phyloP scores from a whole-genome alignment of 106 monocot genomes.

The Platanthera zijinensis region DNA sequence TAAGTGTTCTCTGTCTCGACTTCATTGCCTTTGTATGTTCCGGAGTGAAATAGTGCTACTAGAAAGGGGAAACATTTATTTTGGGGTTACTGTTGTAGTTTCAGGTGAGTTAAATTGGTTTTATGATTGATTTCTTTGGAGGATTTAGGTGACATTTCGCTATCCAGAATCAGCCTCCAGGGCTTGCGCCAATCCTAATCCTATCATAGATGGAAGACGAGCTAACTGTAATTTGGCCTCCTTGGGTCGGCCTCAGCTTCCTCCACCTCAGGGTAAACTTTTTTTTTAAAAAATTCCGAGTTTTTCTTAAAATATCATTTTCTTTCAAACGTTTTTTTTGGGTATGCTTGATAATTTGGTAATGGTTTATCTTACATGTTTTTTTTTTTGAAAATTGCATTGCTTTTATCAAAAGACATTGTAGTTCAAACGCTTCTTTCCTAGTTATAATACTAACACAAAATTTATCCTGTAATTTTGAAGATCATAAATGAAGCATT shows the following conservation, averaged over 20 bases:
- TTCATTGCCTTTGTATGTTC: background rate
- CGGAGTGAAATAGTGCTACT: background rate
- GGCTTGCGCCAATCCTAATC: conserved; percentile 47
- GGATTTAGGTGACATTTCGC: conserved; percentile 49
- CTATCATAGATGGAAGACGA: conserved; percentile 52
- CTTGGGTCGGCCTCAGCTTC: conserved; percentile 34
- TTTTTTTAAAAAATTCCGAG: no score
- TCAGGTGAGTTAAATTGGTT: background rate
- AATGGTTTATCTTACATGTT: background rate
- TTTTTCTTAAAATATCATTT: background rate
- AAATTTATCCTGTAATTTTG: background rate
- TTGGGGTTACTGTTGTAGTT: background rate
- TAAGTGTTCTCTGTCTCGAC: conserved; percentile 9
- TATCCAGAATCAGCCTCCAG: conserved; percentile 42
- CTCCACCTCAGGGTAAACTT: conserved; percentile 28
- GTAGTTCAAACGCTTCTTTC: background rate
- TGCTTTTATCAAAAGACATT: background rate
- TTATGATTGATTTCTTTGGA: conserved; percentile 14
- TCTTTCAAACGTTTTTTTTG: background rate
- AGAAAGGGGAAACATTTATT: background rate
- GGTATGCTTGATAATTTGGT: background rate
- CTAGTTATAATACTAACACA: background rate
- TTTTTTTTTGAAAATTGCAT: background rate
- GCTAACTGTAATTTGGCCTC: conserved; percentile 67
- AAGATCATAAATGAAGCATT: background rate